phyloP scores from a whole-genome alignment of 2,329 filamentous ascomycete genomes.

The Epichloe festucae region DNA sequence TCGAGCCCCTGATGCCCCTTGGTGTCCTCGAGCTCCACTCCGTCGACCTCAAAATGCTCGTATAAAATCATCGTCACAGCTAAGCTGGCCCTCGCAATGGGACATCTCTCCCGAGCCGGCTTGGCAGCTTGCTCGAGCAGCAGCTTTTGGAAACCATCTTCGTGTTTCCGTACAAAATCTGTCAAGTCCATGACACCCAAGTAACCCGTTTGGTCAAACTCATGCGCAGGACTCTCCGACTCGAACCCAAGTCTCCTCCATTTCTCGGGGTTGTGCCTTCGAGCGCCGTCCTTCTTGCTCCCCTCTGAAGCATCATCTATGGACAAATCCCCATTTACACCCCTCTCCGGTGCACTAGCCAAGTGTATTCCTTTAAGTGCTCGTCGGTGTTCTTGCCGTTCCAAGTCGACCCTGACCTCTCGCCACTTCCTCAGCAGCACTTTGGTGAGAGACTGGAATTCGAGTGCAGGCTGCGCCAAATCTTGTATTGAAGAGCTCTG shows the following conservation, averaged over 20 bases:
- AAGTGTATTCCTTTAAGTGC: conserved; percentile 78
- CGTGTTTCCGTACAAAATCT: conserved; percentile 83
- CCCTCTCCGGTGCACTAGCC: conserved; percentile 58
- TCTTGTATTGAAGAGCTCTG: conserved; percentile 87
- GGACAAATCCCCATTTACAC: conserved; percentile 22
- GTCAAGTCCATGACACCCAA: conserved; percentile 95
- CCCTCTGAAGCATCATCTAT: conserved; percentile 23
- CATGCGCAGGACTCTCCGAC: conserved; percentile 70
- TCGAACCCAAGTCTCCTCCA: conserved; percentile 90
- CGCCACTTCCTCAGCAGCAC: conserved; percentile 78
- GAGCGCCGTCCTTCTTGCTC: conserved; percentile 42
- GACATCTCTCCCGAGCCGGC: conserved; percentile 61
- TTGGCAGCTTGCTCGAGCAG: conserved; percentile 76
- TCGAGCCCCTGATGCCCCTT: conserved; percentile 66
- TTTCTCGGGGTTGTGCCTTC: conserved; percentile 74
- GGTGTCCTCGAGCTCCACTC: conserved; percentile 63
- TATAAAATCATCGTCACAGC: conserved; percentile 80
- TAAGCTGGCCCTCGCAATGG: conserved; percentile 74
- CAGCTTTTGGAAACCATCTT: conserved; percentile 85
- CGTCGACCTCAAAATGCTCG: conserved; percentile 91
- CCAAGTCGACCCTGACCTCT: conserved; percentile 70
- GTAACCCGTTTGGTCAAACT: conserved; percentile 79
- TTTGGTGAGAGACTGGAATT: conserved; percentile 89
- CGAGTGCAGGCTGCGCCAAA: conserved; percentile 74
- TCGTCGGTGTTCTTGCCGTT: conserved; percentile 75